Conservation (phyloP, 2,329 filamentous ascomycete species). For the Pyricularia sp. region DNA sequence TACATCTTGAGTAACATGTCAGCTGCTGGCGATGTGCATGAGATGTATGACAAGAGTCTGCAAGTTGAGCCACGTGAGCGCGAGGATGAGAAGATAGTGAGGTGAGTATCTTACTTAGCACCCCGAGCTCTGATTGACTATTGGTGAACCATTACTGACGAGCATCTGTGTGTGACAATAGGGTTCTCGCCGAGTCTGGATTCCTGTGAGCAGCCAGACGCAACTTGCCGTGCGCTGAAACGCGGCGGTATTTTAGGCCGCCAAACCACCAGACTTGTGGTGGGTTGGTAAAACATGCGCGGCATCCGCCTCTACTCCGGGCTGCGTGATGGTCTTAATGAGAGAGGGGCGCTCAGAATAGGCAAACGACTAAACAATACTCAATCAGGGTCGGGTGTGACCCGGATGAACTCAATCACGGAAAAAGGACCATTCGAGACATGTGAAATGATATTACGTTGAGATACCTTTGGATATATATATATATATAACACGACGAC, state of each 20-base stretch:
- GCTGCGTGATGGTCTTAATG: background rate
- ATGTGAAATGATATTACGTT: background rate
- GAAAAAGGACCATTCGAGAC: background rate
- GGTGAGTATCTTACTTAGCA: conserved; percentile 42
- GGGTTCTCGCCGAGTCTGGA: conserved; percentile 23
- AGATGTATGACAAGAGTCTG: conserved; percentile 98
- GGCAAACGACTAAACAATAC: background rate
- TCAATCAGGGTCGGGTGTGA: background rate
- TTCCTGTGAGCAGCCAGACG: conserved; percentile 17
- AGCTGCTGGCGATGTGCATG: conserved; percentile 88
- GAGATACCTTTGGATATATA: background rate
- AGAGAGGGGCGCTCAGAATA: background rate
- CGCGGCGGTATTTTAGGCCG: background rate
- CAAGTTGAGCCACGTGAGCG: conserved; percentile 88
- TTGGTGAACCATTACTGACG: conserved; percentile 1
- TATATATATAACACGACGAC: background rate
- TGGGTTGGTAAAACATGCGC: background rate
- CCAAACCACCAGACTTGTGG: background rate
- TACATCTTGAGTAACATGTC: conserved; percentile 97
- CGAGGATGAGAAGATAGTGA: conserved; percentile 99
- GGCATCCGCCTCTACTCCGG: background rate
- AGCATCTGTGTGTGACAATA: conserved; percentile 8
- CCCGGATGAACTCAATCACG: background rate
- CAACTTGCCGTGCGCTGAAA: background rate
- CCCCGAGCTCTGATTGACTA: background rate